Base-by-base conservation (phyloP, 805 yeast species). In the Starmerella tilneyi region DNA sequence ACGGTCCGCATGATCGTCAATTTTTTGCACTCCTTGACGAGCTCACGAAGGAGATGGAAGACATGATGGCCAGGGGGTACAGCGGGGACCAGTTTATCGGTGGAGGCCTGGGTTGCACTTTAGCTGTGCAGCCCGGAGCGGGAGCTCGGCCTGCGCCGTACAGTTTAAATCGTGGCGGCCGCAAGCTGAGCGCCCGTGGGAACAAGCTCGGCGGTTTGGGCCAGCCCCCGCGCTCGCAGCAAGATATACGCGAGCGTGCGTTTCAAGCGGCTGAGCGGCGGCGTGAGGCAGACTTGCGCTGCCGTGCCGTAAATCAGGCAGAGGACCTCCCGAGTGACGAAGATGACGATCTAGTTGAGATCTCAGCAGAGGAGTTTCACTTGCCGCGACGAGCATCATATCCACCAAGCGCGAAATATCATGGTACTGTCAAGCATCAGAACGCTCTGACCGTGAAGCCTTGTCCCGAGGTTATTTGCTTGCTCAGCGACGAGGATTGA, bases 1-100 rank as follows among this genome's bases (percentile, higher is more conserved):
- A 67, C 56, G 95, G 96, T 0, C 82, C 94, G 0, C 97, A 89
- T 59, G 81, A 89, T 64, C 72, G 65, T 2, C 64, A 63, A 47
- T 89, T 89, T 58, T 84, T 84, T 59, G 65, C 65, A 41, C 70
- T 71, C 41, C 61, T 85, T 51, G 89, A 82, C 44, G 76, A 73
- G 48, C 66, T 82, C 32, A 74, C 72, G 46, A 66, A 65, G 5
- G 81, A 55, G 76, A 64, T 58, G 63, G 69, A 63, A 36, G 53
- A 45, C 2, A 50, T 63, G 36, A 48, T 63, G 31, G 63, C 65
- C 23, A 71, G 72, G 0, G 67, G 75, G 5, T 66, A 66, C 29
- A 54, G 58, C 1, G 66, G 69, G 2, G 69, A 73, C 13, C 74
- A 73, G 8, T 76, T 73, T 52, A 62, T 72, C 8, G 71, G 79